phyloP scores from a whole-genome alignment of 179 eudicot genomes.

The Amaranthus tricolor region DNA sequence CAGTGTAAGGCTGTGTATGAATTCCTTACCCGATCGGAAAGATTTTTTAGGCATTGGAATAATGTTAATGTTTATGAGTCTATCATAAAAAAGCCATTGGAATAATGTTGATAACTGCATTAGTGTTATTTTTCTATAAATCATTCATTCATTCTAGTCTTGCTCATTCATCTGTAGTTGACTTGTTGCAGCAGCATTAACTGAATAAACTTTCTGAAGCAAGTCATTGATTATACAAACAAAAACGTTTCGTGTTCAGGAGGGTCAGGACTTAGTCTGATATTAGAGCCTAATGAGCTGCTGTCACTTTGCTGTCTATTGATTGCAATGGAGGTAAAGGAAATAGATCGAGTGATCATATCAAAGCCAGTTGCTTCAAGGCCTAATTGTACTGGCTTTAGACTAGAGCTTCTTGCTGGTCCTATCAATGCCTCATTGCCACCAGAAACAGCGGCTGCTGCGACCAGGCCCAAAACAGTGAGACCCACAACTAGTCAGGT shows the following conservation, averaged over 20 bases:
- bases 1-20: not conserved
- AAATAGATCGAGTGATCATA: conserved; percentile 49
- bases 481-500: conserved; percentile 38
- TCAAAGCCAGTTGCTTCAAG: conserved; percentile 85
- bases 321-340: conserved; percentile 57
- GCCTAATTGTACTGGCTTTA: conserved; percentile 53
- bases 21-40: not conserved
- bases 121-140: not conserved
- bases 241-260: not conserved
- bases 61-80: not conserved
- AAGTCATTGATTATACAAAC: not conserved
- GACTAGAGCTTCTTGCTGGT: conserved; percentile 59
- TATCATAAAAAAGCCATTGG: not conserved
- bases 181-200: not conserved
- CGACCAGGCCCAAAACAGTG: conserved; percentile 72
- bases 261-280: not conserved
- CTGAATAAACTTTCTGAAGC: not conserved
- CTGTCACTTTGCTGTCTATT: not conserved
- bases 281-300: not conserved
- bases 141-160: not conserved
- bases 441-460: conserved; percentile 37
- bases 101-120: not conserved
- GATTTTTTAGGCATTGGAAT: not conserved
- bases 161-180: too few species aligned
- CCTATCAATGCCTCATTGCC: conserved; percentile 51